Evolutionary conservation across 139 green algal species (phyloP), one percentile per base, ranked within the genome.

Genomic region (Picochlorum costavermella): DNA sequence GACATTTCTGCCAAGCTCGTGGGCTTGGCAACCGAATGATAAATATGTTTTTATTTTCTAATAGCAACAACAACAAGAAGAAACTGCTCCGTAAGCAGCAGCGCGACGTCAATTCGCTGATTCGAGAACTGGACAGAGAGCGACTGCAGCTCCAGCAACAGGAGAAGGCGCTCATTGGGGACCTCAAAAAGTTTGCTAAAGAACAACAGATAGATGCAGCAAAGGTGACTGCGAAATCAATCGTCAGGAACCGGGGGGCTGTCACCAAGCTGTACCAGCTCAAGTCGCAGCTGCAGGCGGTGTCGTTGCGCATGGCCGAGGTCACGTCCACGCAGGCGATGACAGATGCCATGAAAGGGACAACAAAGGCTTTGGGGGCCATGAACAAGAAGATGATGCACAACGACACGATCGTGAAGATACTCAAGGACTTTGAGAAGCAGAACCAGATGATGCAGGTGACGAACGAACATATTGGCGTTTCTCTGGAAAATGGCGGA

Each of bases 381-480:
- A 98, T 98, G 93, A 98, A 98, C 82, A 82, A 82, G 62, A 79
- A 88, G 40, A 86, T 99, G 68, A 97, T 97, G 76, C 71, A 98
- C 65, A 92, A 90, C 69, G 46, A 40, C 33, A 76, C 84, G 13
- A 67, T 96, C 46, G 73, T 81, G 28, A 91, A 92, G 26, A 97
- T 98, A 74, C 92, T 98, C 86, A 77, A 78, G 13, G 94, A 99
- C 65, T 99, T 99, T 84, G 91, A 98, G 76, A 77, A 72, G 63
- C 88, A 98, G 80, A 99, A 99, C 65, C 90, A 96, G 71, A 75
- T 71, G 14, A 99, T 99, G 94, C 92, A 99, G 71, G 96, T 96
- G 87, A 96, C 88, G 0, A 84, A 76, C 62, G 93, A 98, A 56
- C 89, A 96, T 73, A 97, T 98, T 91, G 90, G 83, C 1, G 88